Evolutionary conservation across 73 alveolate species (phyloP), one percentile per base, ranked within the genome.

Genomic region (Halteria grandinella): DNA sequence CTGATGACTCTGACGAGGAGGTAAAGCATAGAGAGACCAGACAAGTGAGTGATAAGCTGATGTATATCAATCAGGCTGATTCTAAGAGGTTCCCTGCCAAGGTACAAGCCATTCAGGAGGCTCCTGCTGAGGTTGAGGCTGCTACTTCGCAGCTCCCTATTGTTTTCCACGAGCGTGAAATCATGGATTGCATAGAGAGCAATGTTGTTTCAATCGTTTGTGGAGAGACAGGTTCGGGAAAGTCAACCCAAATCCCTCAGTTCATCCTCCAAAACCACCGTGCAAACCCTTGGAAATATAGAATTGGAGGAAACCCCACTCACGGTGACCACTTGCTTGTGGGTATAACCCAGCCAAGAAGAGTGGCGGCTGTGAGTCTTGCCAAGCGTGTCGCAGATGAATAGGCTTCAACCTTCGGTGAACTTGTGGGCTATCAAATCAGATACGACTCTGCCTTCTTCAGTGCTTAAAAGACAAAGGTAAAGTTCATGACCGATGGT

Each of bases 151-250:
- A 91, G 72, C 76, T 96, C 17, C 99, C 99, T n/a, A 93, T 96
- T 0, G 48, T 93, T 12, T 72, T 88, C 55, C 92, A 93, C 69
- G 99, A 96, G 81, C 89, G 90, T 41, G 99, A 95, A 72, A 93
- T 96, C 29, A 85, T 96, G 79, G 98, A 96, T 63, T 76, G 97
- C 29, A 88, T 96, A 23, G 89, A 93, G 49, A 93, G 93, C 58
- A 85, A 94, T 33, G 64, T 95, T 36, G 96, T 96, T 15, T 93
- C 99, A 0, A 82, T 97, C 41, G 88, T 97, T 31, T 91, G 98
- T 66, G 99, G 99, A 39, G 99, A 93, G 66, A 97, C 99, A 0
- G 99, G 99, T 0, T 91, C 97, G 41, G 99, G 99, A 15, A 97
- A 97, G 80, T 91, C 98, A 55, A 97, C 99, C 0, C 91, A 97